A percentile compares a stretch with the other conserved stretches of the same genome.
phyloP scores from a whole-genome alignment of 2,329 filamentous ascomycete species.

The Monilinia vaccinii-corymbosi region DNA sequence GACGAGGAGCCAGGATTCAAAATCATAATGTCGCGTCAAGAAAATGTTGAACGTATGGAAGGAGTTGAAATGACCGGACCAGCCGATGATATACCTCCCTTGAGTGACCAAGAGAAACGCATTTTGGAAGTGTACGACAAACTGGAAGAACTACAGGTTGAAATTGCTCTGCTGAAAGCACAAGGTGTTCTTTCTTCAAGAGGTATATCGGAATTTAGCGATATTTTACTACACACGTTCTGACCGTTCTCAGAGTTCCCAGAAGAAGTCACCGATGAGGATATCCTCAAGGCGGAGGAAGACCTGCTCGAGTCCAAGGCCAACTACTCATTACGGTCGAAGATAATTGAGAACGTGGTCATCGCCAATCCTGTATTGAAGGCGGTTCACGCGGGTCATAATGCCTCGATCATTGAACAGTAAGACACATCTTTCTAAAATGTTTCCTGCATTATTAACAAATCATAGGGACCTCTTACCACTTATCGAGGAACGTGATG shows the following conservation, averaged over 20 bases:
- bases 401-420: slow-evolving; percentile 60
- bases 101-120: slow-evolving; percentile 58
- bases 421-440: slow-evolving; percentile 31
- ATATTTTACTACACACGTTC: slow-evolving; percentile 5
- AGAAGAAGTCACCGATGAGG: slow-evolving; percentile 37
- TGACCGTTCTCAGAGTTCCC: slow-evolving; percentile 19
- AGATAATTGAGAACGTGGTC: slow-evolving; percentile 59
- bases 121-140: slow-evolving; percentile 63
- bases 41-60: slow-evolving; percentile 20
- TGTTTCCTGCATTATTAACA: slow-evolving; percentile 10
- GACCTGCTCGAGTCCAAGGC: slow-evolving; percentile 60
- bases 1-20: background rate
- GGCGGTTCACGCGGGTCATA: slow-evolving; percentile 61
- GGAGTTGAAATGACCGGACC: slow-evolving; percentile 19
- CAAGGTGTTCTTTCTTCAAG: slow-evolving; percentile 27
- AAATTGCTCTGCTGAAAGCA: slow-evolving; percentile 55
- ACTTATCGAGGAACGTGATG: slow-evolving; percentile 57
- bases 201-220: slow-evolving; percentile 15
- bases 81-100: slow-evolving; percentile 32
- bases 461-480: slow-evolving; percentile 42
- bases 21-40: slow-evolving; percentile 1
- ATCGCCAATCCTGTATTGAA: slow-evolving; percentile 68
- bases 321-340: slow-evolving; percentile 59
- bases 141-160: slow-evolving; percentile 61
- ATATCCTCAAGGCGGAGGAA: slow-evolving; percentile 49